Conservation (phyloP, 2,329 filamentous ascomycete species). For the Botryotinia calthae region DNA sequence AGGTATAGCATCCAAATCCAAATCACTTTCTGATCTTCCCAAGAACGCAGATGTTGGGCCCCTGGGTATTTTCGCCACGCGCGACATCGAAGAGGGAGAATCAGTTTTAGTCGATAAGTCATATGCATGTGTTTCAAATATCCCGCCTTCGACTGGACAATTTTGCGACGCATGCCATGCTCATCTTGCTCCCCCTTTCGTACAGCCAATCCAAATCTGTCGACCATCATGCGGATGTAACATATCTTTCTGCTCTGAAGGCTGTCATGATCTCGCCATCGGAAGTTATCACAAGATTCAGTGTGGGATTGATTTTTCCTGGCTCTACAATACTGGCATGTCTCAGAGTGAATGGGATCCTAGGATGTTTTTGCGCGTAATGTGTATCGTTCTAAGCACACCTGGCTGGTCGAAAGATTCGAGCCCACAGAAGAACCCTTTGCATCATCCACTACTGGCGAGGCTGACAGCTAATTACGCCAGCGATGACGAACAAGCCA, state of each 20-base stretch:
- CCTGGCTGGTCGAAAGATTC: constrained; percentile 1
- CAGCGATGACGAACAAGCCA: constrained; percentile 3
- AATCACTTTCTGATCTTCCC: neutral
- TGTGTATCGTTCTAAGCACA: constrained; percentile 30
- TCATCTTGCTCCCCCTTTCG: constrained; percentile 24
- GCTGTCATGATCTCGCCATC: constrained; percentile 27
- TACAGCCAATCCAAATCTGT: constrained; percentile 1
- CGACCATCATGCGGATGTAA: constrained; percentile 28
- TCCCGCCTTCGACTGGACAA: constrained; percentile 21
- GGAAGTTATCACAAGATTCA: constrained; percentile 31
- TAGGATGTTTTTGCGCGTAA: constrained; percentile 29
- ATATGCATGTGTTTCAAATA: constrained; percentile 24
- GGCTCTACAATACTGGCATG: constrained; percentile 25
- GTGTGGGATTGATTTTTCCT: constrained; percentile 32
- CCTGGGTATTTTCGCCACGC: constrained; percentile 33
- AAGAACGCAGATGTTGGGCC: constrained; percentile 31
- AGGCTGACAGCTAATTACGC: constrained; percentile 33
- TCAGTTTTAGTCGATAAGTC: constrained; percentile 30
- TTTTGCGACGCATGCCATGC: constrained; percentile 35
- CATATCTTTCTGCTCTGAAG: constrained; percentile 31
- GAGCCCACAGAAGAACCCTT: constrained; percentile 22
- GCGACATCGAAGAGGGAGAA: constrained; percentile 31
- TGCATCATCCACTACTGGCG: constrained; percentile 30
- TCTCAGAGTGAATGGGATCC: constrained; percentile 25
- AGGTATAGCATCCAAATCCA: neutral